Evolutionary conservation across 176 grass and related monocot genomes (phyloP).

Genomic region (Melocanna baccifera): DNA sequence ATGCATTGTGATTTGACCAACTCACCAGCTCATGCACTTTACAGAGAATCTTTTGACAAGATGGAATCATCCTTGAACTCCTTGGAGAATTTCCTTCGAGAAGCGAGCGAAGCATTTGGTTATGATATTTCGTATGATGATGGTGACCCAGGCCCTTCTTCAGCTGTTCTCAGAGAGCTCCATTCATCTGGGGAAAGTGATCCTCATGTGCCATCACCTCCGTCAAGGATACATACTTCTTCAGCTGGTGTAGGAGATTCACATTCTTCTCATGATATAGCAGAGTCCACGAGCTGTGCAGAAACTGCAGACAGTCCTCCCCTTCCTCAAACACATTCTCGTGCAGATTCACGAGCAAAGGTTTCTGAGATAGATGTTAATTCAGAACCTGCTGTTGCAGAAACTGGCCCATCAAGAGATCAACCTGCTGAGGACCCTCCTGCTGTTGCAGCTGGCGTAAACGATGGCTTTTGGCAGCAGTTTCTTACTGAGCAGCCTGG

Average conservation of each 20-base stretch:
- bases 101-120: slow-evolving; percentile 60
- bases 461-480: slow-evolving; percentile 92
- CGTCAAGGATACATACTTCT: slow-evolving; percentile 34
- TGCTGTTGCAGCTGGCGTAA: slow-evolving; percentile 42
- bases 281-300: slow-evolving; percentile 57
- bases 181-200: slow-evolving; percentile 70
- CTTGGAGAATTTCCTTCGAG: slow-evolving; percentile 75
- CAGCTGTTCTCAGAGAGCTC: slow-evolving; percentile 57
- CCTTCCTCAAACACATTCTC: slow-evolving; percentile 34
- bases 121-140: slow-evolving; percentile 61
- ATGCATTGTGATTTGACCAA: slow-evolving; percentile 18
- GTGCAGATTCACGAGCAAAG: slow-evolving; percentile 43
- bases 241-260: slow-evolving; percentile 54
- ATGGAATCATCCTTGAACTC: slow-evolving; percentile 87
- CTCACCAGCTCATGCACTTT: slow-evolving; percentile 39
- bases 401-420: slow-evolving; percentile 56
- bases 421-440: slow-evolving; percentile 16
- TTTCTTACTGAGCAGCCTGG: slow-evolving; percentile 87
- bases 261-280: slow-evolving; percentile 50
- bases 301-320: slow-evolving; percentile 59
- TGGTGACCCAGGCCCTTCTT: slow-evolving; percentile 40
- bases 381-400: slow-evolving; percentile 64
- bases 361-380: slow-evolving; percentile 88
- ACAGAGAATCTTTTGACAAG: slow-evolving; percentile 72
- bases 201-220: slow-evolving; percentile 15